Evolutionary conservation across 2,329 filamentous ascomycete species (phyloP).

Genomic region (Tolypocladium pustulatum): DNA sequence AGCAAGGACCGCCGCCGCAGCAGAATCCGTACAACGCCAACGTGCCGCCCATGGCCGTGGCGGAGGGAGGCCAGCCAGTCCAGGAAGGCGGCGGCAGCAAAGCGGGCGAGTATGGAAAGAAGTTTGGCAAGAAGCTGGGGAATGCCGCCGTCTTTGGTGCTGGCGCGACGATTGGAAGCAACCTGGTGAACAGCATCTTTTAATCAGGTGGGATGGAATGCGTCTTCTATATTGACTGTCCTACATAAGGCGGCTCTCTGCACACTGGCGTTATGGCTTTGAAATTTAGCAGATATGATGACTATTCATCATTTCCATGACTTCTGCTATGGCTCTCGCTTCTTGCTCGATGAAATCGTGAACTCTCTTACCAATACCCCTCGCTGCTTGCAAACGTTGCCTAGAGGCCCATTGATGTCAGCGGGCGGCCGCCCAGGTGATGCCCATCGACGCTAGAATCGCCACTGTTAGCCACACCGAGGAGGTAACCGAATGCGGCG

Average conservation of each 20-base stretch:
- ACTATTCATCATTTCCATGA: background rate
- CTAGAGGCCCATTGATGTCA: background rate
- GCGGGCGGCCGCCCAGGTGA: background rate
- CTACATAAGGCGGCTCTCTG: background rate
- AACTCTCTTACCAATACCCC: background rate
- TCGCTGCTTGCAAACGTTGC: background rate
- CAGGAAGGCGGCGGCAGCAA: conserved; percentile 37
- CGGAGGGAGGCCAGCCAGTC: conserved; percentile 36
- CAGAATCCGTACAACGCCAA: conserved; percentile 56
- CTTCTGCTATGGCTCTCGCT: background rate
- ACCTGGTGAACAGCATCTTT: conserved; percentile 86
- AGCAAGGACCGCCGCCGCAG: conserved; percentile 33
- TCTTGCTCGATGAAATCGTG: background rate
- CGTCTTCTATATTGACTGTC: background rate
- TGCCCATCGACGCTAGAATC: background rate
- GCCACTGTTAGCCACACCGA: background rate
- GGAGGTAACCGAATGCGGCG: background rate
- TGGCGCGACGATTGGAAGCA: conserved; percentile 80
- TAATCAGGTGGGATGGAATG: conserved; percentile 26
- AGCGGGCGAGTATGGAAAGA: conserved; percentile 71
- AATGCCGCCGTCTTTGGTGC: conserved; percentile 81
- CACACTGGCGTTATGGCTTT: background rate
- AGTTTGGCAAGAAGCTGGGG: conserved; percentile 87
- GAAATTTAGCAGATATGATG: background rate
- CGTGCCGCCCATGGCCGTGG: conserved; percentile 66